Conservation (phyloP, 345 rosid species). For the Pistacia integerrima region DNA sequence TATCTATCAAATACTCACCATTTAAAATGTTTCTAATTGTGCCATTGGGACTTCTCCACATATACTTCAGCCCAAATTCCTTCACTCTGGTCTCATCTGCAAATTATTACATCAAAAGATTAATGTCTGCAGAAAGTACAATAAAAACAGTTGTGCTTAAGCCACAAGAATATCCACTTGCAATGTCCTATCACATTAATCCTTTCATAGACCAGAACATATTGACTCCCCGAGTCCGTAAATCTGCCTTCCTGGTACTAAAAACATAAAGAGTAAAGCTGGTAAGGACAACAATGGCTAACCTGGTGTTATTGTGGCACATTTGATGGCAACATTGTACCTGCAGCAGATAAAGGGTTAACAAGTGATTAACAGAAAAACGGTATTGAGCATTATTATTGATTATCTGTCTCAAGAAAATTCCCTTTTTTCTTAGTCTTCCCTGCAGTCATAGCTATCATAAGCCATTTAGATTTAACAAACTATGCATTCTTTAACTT, state of each 20-base stretch:
- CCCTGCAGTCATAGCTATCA: background rate
- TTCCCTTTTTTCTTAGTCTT: background rate
- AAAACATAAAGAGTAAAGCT: background rate
- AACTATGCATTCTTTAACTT: background rate
- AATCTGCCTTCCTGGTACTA: background rate
- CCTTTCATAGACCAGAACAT: background rate
- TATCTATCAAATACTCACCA: constrained; percentile 47
- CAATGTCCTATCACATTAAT: background rate
- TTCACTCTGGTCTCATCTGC: constrained; percentile 96
- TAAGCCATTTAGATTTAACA: background rate
- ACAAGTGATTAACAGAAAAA: background rate
- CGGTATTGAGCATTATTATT: background rate
- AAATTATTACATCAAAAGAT: constrained; percentile 19
- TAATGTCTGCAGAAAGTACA: background rate
- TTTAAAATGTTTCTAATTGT: constrained; percentile 94
- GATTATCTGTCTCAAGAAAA: background rate
- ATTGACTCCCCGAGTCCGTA: background rate
- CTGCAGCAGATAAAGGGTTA: constrained; percentile 40
- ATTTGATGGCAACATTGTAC: constrained; percentile 95
- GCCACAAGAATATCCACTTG: background rate
- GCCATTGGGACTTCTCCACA: constrained; percentile 99
- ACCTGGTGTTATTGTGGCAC: constrained; percentile 99
- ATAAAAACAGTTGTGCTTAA: background rate
- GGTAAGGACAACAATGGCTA: constrained; percentile 26
- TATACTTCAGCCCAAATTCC: constrained; percentile 84